These are phyloP conservation scores for Hanseniaspora meyeri DNA, from an alignment of 805 yeast species.

Conservation along the genomic window DNA sequence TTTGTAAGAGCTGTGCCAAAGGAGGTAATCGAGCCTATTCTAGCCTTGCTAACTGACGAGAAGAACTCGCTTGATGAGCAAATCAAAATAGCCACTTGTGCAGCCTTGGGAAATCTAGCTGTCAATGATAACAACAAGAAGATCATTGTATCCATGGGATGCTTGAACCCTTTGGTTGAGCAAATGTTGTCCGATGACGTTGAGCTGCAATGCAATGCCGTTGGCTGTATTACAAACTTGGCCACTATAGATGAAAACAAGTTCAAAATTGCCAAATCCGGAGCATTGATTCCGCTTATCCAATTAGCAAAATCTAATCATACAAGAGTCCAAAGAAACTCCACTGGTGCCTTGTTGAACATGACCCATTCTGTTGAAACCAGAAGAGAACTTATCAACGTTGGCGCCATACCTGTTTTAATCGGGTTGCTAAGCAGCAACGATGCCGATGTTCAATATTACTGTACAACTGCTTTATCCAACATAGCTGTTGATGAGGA, in stretches of 20 bases:
- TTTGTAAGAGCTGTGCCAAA: constrained; percentile 82
- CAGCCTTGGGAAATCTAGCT: constrained; percentile 95
- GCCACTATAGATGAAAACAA: constrained; percentile 97
- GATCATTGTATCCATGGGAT: constrained; percentile 94
- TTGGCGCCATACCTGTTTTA: constrained; percentile 95
- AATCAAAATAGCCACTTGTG: constrained; percentile 97
- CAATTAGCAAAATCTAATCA: constrained; percentile 89
- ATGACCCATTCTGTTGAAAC: constrained; percentile 98
- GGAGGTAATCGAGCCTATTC: constrained; percentile 86
- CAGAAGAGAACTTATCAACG: constrained; percentile 89
- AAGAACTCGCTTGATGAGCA: constrained; percentile 75
- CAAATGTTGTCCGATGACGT: constrained; percentile 96
- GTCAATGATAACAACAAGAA: constrained; percentile 91
- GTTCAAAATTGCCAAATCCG: constrained; percentile 88
- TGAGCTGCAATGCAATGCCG: constrained; percentile 98
- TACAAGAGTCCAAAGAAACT: constrained; percentile 92
- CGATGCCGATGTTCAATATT: constrained; percentile 95
- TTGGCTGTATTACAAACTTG: constrained; percentile 93
- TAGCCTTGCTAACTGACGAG: constrained; percentile 44
- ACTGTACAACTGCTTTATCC: constrained; percentile 93
- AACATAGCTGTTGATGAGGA: constrained; percentile 94
- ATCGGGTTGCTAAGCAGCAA: constrained; percentile 73
- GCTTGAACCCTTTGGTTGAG: constrained; percentile 85
- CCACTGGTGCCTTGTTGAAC: constrained; percentile 93
- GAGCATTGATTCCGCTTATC: constrained; percentile 88